Evolutionary conservation across 1,284 basidiomycete species (phyloP).

Genomic region (Trichosporon inkin): DNA sequence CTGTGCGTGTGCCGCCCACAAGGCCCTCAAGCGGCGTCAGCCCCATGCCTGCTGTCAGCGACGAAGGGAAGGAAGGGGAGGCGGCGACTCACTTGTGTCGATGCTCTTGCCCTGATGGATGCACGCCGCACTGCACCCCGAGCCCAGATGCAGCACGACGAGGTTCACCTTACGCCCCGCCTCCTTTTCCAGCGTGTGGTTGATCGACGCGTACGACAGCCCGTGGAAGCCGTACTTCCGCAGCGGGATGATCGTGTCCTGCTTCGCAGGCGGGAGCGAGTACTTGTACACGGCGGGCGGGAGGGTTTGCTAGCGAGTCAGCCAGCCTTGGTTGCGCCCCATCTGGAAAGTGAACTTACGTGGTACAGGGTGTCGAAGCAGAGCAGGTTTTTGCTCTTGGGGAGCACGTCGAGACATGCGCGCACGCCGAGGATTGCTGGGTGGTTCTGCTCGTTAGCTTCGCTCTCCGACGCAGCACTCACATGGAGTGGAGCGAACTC

Average conservation of each 20-base stretch:
- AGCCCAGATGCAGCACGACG: slow-evolving; percentile 77
- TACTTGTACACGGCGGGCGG: slow-evolving; percentile 70
- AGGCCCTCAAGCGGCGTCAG: slow-evolving; percentile 56
- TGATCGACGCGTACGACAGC: slow-evolving; percentile 48
- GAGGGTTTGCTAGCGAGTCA: slow-evolving; percentile 55
- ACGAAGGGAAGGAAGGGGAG: no score
- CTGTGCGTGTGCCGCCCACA: slow-evolving; percentile 79
- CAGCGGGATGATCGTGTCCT: slow-evolving; percentile 59
- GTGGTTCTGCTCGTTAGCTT: slow-evolving; percentile 50
- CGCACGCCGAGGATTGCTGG: slow-evolving; percentile 53
- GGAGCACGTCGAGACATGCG: slow-evolving; percentile 61
- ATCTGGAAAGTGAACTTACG: slow-evolving; percentile 29
- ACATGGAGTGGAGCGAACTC: slow-evolving; percentile 74
- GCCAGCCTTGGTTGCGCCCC: slow-evolving; percentile 1
- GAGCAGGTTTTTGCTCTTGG: slow-evolving; percentile 53
- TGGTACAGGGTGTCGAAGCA: slow-evolving; percentile 83
- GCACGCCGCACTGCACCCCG: slow-evolving; percentile 66
- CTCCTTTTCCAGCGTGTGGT: slow-evolving; percentile 53
- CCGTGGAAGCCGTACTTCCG: slow-evolving; percentile 88
- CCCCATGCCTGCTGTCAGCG: slow-evolving; percentile 39
- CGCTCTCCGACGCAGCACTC: slow-evolving; percentile 18
- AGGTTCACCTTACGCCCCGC: slow-evolving; percentile 57
- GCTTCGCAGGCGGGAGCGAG: slow-evolving; percentile 62
- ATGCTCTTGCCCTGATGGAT: slow-evolving; percentile 66
- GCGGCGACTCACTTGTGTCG: slow-evolving; percentile 57